Conservation (phyloP, 169 alveolate genomes). For the Miamiensis avidus region DNA sequence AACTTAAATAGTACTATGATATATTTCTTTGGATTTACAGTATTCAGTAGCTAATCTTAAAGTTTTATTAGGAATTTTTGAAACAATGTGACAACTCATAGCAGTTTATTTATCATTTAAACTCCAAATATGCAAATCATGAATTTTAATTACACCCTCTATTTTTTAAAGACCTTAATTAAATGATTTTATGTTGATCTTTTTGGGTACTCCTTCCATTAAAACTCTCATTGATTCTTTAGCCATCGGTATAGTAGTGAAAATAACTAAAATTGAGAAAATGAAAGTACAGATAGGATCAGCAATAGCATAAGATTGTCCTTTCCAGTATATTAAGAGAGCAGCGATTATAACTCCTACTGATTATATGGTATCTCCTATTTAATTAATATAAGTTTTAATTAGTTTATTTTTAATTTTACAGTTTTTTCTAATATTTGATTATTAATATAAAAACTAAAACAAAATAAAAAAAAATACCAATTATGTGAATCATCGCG, state of each 20-base stretch:
- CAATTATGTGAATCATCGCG: slow-evolving; percentile 92
- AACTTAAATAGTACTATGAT: slow-evolving; percentile 32
- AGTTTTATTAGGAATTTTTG: slow-evolving; percentile 16
- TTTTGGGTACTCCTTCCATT: slow-evolving; percentile 95
- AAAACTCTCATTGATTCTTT: slow-evolving; percentile 92
- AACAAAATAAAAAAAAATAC: background rate
- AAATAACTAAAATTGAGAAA: slow-evolving; percentile 91
- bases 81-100: slow-evolving; percentile 86
- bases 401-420: background rate
- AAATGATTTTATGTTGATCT: slow-evolving; percentile 82
- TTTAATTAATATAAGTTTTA: background rate
- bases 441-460: too few species aligned
- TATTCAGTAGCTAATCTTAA: slow-evolving; percentile 18
- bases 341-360: slow-evolving; percentile 96
- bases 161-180: slow-evolving; percentile 78
- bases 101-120: slow-evolving; percentile 90
- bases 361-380: slow-evolving; percentile 94
- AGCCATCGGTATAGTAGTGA: slow-evolving; percentile 90
- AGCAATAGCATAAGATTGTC: slow-evolving; percentile 69
- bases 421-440: too few species aligned
- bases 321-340: slow-evolving; percentile 73
- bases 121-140: slow-evolving; percentile 96
- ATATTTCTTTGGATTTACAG: slow-evolving; percentile 23
- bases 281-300: slow-evolving; percentile 97
- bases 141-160: slow-evolving; percentile 90